Evolutionary conservation across 768 basidiomycete species (phyloP), one percentile per base, ranked within the genome.

Genomic region (Fomitopsis pulvina): DNA sequence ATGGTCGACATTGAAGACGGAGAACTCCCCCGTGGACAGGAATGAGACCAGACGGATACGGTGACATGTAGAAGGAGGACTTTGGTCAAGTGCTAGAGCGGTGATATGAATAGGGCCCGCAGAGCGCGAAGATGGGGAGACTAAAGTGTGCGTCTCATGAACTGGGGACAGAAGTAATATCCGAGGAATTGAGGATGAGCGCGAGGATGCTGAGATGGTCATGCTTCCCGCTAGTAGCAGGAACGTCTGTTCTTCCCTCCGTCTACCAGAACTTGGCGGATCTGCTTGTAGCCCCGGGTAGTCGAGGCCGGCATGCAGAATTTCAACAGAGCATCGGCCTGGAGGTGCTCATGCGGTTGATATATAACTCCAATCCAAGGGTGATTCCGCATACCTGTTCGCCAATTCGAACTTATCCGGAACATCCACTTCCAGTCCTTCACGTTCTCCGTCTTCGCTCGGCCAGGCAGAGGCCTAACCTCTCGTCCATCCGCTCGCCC

Each of bases 371-470:
- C 27, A 20, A 28, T 0, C 4, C 22, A 29, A 21, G 25, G 3
- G 5, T 16, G 3, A 26, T 28, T 50, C 28, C 28, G 51, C 30
- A 59, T 58, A 89, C 88, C 88, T 66, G 68, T 85, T 63, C 76
- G 77, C 88, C 88, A 91, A 57, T 90, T 90, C 14, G 80, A 80
- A 57, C 85, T 87, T 54, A 89, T 85, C 48, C 85, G 76, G 64
- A 88, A 90, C 87, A 90, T 88, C 78, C 79, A 85, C 65, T 87
- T 89, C 87, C 87, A 91, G 60, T 87, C 80, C 60, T 74, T 78
- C 41, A 66, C 51, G 26, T 69, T 62, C 29, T 66, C 62, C 18
- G 67, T 60, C 58, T 51, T 52, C 4, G 70, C 76, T 61, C 81
- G 66, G 24, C 71, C 73, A 10, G 85, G 86, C 25, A 90, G 67